Conservation (phyloP, 2,329 filamentous ascomycete species). For the Penicillium sp. region DNA sequence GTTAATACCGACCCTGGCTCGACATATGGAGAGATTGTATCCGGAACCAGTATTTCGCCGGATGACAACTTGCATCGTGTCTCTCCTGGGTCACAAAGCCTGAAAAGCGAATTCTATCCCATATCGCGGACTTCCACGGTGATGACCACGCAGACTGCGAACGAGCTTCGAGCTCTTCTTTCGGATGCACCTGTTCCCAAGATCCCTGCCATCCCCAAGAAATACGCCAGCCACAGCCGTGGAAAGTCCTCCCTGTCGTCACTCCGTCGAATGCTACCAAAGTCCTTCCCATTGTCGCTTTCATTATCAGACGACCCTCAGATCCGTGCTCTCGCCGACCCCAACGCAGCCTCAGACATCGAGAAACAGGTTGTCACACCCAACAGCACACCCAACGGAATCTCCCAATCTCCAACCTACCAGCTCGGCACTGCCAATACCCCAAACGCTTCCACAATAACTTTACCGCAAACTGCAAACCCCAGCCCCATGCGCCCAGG, state of each 20-base stretch:
- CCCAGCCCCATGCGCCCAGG: not conserved
- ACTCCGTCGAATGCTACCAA: conserved; percentile 36
- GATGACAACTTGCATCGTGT: conserved; percentile 19
- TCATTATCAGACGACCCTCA: conserved; percentile 41
- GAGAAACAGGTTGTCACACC: conserved; percentile 29
- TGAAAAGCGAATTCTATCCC: conserved; percentile 23
- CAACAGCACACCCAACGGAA: conserved; percentile 6
- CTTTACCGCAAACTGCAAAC: conserved; percentile 2
- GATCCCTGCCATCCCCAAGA: conserved; percentile 18
- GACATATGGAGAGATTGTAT: conserved; percentile 32
- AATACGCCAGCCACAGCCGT: conserved; percentile 27
- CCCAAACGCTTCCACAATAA: not conserved
- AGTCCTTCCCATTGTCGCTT: conserved; percentile 28
- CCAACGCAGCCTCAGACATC: conserved; percentile 27
- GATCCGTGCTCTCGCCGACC: conserved; percentile 37
- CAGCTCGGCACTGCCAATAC: not conserved
- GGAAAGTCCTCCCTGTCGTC: conserved; percentile 40
- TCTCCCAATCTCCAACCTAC: conserved; percentile 1
- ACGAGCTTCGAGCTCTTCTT: conserved; percentile 20
- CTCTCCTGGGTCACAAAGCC: conserved; percentile 22
- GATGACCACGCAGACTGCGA: conserved; percentile 25
- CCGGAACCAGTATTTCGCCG: conserved; percentile 30
- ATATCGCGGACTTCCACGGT: conserved; percentile 34
- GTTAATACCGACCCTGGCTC: conserved; percentile 33
- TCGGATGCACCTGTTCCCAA: conserved; percentile 29